phyloP scores from a whole-genome alignment of 345 rosid genomes.

The Litchi chinensis region DNA sequence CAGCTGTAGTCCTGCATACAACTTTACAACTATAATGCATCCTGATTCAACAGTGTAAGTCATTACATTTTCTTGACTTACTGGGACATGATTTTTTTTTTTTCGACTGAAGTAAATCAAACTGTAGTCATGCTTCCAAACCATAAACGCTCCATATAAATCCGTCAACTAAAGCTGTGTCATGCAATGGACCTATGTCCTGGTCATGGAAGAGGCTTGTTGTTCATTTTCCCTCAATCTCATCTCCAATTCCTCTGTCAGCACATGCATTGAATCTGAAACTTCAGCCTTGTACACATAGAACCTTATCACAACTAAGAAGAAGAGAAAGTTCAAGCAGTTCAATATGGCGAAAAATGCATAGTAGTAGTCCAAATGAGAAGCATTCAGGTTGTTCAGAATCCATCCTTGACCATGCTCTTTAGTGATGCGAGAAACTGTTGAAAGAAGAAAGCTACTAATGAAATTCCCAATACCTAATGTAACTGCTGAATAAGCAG shows the following conservation, averaged over 20 bases:
- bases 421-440: slow-evolving; percentile 56
- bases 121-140: background rate
- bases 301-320: slow-evolving; percentile 53
- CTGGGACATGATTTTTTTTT: background rate
- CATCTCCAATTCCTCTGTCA: slow-evolving; percentile 46
- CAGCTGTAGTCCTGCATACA: background rate
- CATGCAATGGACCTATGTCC: slow-evolving; percentile 6
- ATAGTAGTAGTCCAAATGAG: slow-evolving; percentile 74
- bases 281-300: slow-evolving; percentile 75
- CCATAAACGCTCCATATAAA: background rate
- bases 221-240: slow-evolving; percentile 19
- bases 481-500: slow-evolving; percentile 58
- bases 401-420: slow-evolving; percentile 73
- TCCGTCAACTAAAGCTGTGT: background rate
- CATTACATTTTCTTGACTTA: background rate
- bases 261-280: slow-evolving; percentile 53
- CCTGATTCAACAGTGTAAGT: background rate
- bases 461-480: slow-evolving; percentile 72
- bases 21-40: background rate
- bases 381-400: slow-evolving; percentile 67
- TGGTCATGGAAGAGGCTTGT: slow-evolving; percentile 6
- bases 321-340: slow-evolving; percentile 58
- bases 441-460: slow-evolving; percentile 68
- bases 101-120: background rate
- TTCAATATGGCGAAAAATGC: slow-evolving; percentile 64